Base-by-base conservation (phyloP, 2,329 filamentous ascomycete species). In the Clonostachys rhizophaga region DNA sequence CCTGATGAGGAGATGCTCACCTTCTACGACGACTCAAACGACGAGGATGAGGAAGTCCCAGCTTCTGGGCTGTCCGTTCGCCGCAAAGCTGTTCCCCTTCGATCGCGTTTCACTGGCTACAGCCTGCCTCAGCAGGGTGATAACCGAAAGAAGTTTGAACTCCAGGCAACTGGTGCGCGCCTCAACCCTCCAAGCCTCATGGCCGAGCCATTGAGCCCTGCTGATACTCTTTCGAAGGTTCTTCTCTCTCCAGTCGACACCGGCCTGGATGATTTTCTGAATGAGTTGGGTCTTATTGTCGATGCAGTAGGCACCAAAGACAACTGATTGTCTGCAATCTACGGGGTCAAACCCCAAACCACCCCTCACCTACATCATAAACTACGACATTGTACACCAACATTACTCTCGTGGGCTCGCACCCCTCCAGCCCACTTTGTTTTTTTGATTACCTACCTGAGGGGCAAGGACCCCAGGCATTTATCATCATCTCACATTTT, bases 201-300 rank as follows among this genome's bases (percentile, higher is more conserved):
- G 24, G 24, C 24, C 44, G 8, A 13, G 20, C 20, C 44, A 34
- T 30, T 30, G 24, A 43, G 30, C 13, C 17, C 24, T 43, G n/a
- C 39, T 36, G 30, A 12, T 33, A 41, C 44, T 41, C 24, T 20
- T 13, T 18, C 43, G n/a, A 14, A 20, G 40, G 52, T 67, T 14
- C 57, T 71, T 3, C 62, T 60, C 9, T 54, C 58, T 37, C 67
- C 66, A 3, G 59, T 63, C 40, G 66, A 69, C 43, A 59, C 62
- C 5, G 65, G 64, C 18, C 54, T 72, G 6, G 68, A 71, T 42
- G 66, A 71, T 47, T 68, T 72, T 51, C 64, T 59, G 40, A 64
- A 52, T 44, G 77, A 80, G 56, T 62, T 79, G 50, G 67, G 72
- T 46, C 79, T 76, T 75, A 74, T 80, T 58, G 72, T 70, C 11